phyloP scores from a whole-genome alignment of 805 yeast genomes.

The Schizosaccharomyces cryophilus region DNA sequence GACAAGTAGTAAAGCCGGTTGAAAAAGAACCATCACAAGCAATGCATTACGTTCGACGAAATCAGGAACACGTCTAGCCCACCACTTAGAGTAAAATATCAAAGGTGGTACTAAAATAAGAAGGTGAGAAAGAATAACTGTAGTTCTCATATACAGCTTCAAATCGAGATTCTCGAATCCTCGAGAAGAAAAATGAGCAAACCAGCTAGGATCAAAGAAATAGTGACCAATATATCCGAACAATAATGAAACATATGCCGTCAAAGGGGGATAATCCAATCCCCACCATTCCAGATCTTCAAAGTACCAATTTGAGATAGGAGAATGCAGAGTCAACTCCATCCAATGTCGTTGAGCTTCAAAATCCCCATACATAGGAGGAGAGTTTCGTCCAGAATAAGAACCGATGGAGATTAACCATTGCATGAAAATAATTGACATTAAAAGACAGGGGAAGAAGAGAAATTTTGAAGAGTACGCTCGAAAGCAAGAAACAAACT shows the following conservation, averaged over 20 bases:
- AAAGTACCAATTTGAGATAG: constrained; percentile 61
- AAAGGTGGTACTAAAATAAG: constrained; percentile 60
- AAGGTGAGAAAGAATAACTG: constrained; percentile 55
- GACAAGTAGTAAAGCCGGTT: constrained; percentile 58
- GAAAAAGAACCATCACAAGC: constrained; percentile 46
- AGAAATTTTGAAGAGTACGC: not conserved
- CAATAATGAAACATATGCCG: constrained; percentile 76
- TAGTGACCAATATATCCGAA: constrained; percentile 41
- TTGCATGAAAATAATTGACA: constrained; percentile 51
- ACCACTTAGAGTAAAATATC: not conserved
- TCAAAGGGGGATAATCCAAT: constrained; percentile 85
- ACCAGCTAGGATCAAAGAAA: constrained; percentile 46
- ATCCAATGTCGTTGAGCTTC: constrained; percentile 98
- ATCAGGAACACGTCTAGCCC: not conserved
- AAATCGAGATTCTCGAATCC: constrained; percentile 46
- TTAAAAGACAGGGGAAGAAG: constrained; percentile 19
- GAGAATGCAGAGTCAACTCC: constrained; percentile 62
- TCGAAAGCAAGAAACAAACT: not conserved
- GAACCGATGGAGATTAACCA: constrained; percentile 76
- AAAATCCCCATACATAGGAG: constrained; percentile 83
- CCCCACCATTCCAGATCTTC: constrained; percentile 89
- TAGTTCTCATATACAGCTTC: constrained; percentile 64
- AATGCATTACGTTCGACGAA: not conserved
- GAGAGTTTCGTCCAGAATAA: constrained; percentile 40
- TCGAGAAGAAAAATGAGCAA: constrained; percentile 43